phyloP scores from a whole-genome alignment of 192 early-diverging fungal species.

The Linnemannia exigua region DNA sequence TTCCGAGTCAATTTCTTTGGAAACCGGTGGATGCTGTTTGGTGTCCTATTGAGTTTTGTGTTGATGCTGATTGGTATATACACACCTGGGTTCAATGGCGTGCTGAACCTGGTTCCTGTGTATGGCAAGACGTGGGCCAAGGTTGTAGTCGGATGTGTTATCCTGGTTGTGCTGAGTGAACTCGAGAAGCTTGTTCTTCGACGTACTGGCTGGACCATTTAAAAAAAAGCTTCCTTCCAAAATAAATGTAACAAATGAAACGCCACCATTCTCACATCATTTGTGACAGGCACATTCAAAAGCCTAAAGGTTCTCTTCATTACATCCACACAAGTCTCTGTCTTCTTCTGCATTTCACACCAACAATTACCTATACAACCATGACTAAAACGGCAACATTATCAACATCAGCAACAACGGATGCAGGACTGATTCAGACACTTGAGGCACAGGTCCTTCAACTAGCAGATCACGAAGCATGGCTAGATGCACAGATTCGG shows the following conservation, averaged over 20 bases:
- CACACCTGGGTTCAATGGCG: conserved; percentile 69
- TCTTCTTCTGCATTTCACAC: not conserved
- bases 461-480: conserved; percentile 45
- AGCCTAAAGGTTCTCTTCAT: no score
- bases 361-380: not conserved
- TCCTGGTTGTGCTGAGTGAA: conserved; percentile 73
- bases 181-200: conserved; percentile 65
- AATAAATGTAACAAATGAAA: not conserved
- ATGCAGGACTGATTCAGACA: conserved; percentile 11
- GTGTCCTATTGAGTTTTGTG: conserved; percentile 78
- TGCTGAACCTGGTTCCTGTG: conserved; percentile 59
- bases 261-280: not conserved
- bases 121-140: conserved; percentile 74
- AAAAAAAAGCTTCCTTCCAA: not conserved
- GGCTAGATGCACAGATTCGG: conserved; percentile 51
- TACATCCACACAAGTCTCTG: not conserved
- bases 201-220: conserved; percentile 41
- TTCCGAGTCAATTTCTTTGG: conserved; percentile 81
- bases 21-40: conserved; percentile 87
- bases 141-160: conserved; percentile 67
- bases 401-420: not conserved
- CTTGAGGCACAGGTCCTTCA: conserved; percentile 46
- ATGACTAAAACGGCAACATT: not conserved
- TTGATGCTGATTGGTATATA: conserved; percentile 87
- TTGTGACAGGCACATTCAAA: not conserved